Evolutionary conservation across 768 basidiomycete genomes (phyloP).

Genomic region (Lanmaoa pseudosensibilis): DNA sequence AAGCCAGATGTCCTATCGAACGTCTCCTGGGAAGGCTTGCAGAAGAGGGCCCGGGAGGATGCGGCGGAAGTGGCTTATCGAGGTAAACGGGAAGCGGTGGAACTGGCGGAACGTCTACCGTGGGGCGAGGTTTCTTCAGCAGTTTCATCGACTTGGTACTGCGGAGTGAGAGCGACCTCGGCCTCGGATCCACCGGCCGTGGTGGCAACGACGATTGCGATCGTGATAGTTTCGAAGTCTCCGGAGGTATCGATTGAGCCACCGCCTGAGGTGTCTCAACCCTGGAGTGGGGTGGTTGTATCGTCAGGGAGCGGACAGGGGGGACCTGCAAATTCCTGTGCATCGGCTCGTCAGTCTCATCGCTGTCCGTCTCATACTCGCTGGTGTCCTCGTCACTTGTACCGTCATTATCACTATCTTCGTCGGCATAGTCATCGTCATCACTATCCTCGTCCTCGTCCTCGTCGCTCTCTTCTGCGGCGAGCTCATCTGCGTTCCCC

Average conservation of each 20-base stretch:
- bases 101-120: slow-evolving; percentile 41
- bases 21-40: slow-evolving; percentile 13
- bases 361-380: slow-evolving; percentile 34
- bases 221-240: background rate
- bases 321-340: background rate
- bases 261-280: background rate
- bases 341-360: slow-evolving; percentile 11
- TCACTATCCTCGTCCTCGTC: slow-evolving; percentile 42
- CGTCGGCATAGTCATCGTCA: slow-evolving; percentile 42
- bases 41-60: slow-evolving; percentile 20
- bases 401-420: slow-evolving; percentile 44
- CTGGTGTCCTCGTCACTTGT: slow-evolving; percentile 38
- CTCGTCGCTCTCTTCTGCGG: slow-evolving; percentile 67
- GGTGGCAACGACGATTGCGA: slow-evolving; percentile 7
- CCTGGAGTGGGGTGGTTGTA: background rate
- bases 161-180: slow-evolving; percentile 47
- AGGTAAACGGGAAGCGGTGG: slow-evolving; percentile 37
- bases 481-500: slow-evolving; percentile 79
- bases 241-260: background rate
- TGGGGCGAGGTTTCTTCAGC: slow-evolving; percentile 19
- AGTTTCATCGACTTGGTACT: slow-evolving; percentile 47
- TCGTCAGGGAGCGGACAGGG: background rate
- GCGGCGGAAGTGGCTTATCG: slow-evolving; percentile 46
- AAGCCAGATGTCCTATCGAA: slow-evolving; percentile 16
- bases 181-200: slow-evolving; percentile 5